Conservation (phyloP, 108 stramenopile genomes). For the Fragilaria crotonensis region DNA sequence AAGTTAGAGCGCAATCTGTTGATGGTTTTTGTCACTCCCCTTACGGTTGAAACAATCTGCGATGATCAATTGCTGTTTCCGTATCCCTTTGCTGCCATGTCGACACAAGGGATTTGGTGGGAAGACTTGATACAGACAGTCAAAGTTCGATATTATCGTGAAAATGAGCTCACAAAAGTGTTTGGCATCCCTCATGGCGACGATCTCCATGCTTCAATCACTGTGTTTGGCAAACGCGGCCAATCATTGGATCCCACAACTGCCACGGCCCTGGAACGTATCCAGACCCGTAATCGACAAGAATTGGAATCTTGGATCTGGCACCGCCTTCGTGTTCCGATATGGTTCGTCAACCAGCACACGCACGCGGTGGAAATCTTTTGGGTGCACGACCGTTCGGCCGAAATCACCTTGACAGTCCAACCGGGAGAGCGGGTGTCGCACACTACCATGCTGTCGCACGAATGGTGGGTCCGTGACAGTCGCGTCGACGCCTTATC, state of each 20-base stretch:
- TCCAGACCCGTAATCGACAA: too few relatives aligned
- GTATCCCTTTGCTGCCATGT: slow-evolving; percentile 59
- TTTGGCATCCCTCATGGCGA: slow-evolving; percentile 40
- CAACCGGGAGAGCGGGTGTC: slow-evolving; percentile 15
- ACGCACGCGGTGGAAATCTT: slow-evolving; percentile 51
- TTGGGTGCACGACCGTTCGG: slow-evolving; percentile 41
- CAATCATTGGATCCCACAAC: slow-evolving; percentile 13
- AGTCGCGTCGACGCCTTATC: slow-evolving; percentile 32
- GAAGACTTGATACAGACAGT: slow-evolving; percentile 60
- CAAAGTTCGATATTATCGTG: slow-evolving; percentile 41
- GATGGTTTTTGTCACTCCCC: slow-evolving; percentile 41
- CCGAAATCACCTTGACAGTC: slow-evolving; percentile 15
- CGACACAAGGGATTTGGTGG: slow-evolving; percentile 59
- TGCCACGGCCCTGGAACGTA: slow-evolving; percentile 10
- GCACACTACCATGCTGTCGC: slow-evolving; percentile 29
- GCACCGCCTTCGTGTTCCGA: slow-evolving; percentile 30
- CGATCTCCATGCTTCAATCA: slow-evolving; percentile 3
- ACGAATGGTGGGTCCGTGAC: slow-evolving; percentile 57
- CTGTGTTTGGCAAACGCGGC: slow-evolving; percentile 44
- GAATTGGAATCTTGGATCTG: slow-evolving; percentile 49
- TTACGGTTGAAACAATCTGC: slow-evolving; percentile 32
- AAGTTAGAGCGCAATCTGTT: slow-evolving; percentile 44
- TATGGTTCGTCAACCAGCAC: slow-evolving; percentile 46
- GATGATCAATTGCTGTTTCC: slow-evolving; percentile 58
- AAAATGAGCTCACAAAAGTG: slow-evolving; percentile 34